Evolutionary conservation across 1,284 basidiomycete species (phyloP), one percentile per base, ranked within the genome.

Genomic region (Pholiota adiposa): DNA sequence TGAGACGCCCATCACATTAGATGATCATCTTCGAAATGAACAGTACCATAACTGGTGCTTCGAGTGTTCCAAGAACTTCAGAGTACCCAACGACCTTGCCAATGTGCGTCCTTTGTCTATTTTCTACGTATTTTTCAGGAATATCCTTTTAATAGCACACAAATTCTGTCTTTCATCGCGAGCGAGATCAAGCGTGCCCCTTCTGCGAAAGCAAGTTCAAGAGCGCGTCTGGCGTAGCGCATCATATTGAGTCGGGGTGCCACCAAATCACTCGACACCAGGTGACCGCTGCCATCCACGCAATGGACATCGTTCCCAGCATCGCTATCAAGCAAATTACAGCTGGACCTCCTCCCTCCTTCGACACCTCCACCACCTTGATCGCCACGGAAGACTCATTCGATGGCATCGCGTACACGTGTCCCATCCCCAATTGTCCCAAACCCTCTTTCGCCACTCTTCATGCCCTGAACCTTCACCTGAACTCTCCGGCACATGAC

Each of bases 401-500:
- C 68, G 79, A 80, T 61, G 77, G 77, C 19, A 61, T 43, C n/a
- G 68, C 67, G 5, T 81, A 77, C 64, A 72, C 75, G 61, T 81
- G 79, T 66, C 76, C 71, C 62, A 65, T 81, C 21, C n/a, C n/a
- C n/a, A n/a, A n/a, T n/a, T n/a, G n/a, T n/a, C 82, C 79, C 63
- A 65, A 70, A 25, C 65, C 62, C 14, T 64, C 57, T 16, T 81
- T 78, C 69, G 38, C 54, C 6, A 65, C 68, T 2, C 70, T 79
- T 18, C 0, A 23, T 1, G 60, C 66, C 2, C 70, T 83, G 18
- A 78, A 81, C 62, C 21, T 64, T 21, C 81, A 83, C 61, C 69
- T 82, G 31, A 70, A 69, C 52, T 80, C 78, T 33, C 69, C 81
- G 0, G 71, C 71, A 9, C 81, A 83, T 62, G 67, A 68, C 51